A percentile compares a stretch with the other conserved stretches of the same genome.
These are phyloP conservation scores for Seminavis robusta DNA, from an alignment of 108 stramenopile species.

Conservation along the genomic window DNA sequence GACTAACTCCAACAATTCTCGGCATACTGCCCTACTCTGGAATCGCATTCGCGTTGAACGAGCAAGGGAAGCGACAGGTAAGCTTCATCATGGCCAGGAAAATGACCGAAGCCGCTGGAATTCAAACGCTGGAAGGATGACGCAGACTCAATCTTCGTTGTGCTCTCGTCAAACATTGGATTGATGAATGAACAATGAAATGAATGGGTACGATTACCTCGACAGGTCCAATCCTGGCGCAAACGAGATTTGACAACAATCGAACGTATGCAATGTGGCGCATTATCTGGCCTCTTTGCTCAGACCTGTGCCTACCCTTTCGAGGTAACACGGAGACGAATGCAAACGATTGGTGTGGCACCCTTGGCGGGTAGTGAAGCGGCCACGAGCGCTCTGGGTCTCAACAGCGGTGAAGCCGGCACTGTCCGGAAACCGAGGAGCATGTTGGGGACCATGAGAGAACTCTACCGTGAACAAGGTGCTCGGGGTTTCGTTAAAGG, in stretches of 20 bases:
- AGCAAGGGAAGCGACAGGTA: conserved; percentile 86
- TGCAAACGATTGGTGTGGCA: conserved; percentile 94
- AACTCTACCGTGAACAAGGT: conserved; percentile 84
- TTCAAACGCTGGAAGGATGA: too few species aligned
- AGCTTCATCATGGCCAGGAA: too few species aligned
- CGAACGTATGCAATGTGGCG: conserved; percentile 88
- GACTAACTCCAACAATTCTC: conserved; percentile 87
- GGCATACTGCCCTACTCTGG: conserved; percentile 97
- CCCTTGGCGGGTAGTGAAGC: conserved; percentile 77
- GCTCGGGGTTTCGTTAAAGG: conserved; percentile 93
- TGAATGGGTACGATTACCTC: too few species aligned
- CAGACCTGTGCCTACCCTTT: conserved; percentile 92
- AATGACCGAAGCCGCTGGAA: too few species aligned
- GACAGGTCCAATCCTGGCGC: conserved; percentile 48
- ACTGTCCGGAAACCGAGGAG: conserved; percentile 41
- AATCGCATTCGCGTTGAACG: conserved; percentile 91
- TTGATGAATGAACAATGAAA: too few species aligned
- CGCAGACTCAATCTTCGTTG: too few species aligned
- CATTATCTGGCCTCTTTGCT: conserved; percentile 85
- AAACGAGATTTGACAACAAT: conserved; percentile 73
- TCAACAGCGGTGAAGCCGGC: too few species aligned
- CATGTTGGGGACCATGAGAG: conserved; percentile 58
- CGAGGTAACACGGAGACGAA: conserved; percentile 91
- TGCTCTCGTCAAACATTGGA: too few species aligned
- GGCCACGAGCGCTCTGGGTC: conserved; percentile 52